These are phyloP conservation scores for Decorospora gaudefroyi DNA, from an alignment of 2,329 filamentous ascomycete species.

Conservation along the genomic window DNA sequence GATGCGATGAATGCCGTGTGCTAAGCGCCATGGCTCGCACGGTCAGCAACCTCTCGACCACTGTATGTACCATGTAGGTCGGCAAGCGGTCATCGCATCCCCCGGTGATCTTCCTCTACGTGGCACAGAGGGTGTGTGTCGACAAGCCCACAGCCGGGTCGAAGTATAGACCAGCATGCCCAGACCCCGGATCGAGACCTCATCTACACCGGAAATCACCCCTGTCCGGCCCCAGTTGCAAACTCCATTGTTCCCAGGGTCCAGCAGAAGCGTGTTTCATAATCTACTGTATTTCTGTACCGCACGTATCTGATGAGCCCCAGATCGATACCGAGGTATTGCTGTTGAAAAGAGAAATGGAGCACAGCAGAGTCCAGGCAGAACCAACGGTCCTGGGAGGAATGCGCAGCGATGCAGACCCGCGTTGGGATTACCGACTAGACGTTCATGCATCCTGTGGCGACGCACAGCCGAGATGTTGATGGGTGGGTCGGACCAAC, in stretches of 20 bases:
- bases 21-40: too few species aligned
- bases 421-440: background rate
- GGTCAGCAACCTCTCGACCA: background rate
- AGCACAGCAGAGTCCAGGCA: too few species aligned
- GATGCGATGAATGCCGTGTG: conserved; percentile 1
- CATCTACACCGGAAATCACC: background rate
- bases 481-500: conserved; percentile 1
- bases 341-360: too few species aligned
- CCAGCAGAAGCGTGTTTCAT: too few species aligned
- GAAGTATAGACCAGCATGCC: conserved; percentile 15
- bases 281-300: too few species aligned
- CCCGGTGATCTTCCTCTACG: conserved; percentile 7
- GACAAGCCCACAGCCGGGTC: conserved; percentile 14
- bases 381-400: background rate
- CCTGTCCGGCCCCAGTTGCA: background rate
- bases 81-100: conserved; percentile 7
- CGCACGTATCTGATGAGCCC: too few species aligned
- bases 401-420: background rate
- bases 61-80: background rate
- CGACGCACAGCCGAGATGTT: conserved; percentile 2
- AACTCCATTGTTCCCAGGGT: too few species aligned
- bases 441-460: background rate
- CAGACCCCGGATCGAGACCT: background rate
- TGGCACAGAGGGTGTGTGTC: conserved; percentile 9
- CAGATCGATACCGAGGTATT: too few species aligned